Base-by-base conservation (phyloP, 2,329 filamentous ascomycete genomes). In the Fusarium stilboides region DNA sequence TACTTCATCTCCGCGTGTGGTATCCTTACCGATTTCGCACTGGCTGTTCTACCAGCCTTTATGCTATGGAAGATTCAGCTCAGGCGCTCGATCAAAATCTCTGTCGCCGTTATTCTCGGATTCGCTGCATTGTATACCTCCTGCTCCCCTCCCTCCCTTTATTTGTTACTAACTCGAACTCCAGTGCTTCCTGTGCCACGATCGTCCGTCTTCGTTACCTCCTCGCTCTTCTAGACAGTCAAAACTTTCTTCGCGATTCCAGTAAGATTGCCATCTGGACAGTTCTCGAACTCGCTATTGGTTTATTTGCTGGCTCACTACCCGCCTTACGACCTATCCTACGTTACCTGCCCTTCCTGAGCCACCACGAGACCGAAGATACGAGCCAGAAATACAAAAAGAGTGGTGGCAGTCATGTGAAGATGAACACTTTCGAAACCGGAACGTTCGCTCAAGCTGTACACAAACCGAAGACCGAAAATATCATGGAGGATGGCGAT, bases 251-350 rank as follows among this genome's bases (percentile, higher is more conserved):
- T n/a, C 19, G 13, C 6, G 26, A 46, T 8, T 60, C 49, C 5
- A 50, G 20, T 6, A 54, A 60, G n/a, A 60, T 60, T 17, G 57
- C 57, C 22, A 33, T 55, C 49, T 60, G 49, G 57, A 60, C 57
- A 5, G 57, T 60, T 6, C 37, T 60, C 34, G 57, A 60, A 24
- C 42, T 60, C 8, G 49, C 15, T 13, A 60, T 60, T n/a, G 57
- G 49, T 3, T 55, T 60, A 12, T 54, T 60, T 34, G 57, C 57
- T 7, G 49, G 57, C 19, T 60, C 57, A 14, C 50, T 42, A 8
- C 50, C 57, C 3, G 57, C 57, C 12, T 17, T 60, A 14, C 50
- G 57, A 20, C 57, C 49, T 17, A 42, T 60, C 13, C 31, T 60
- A 6, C 28, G 39, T n/a, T 40, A 47, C n/a, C 17, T 60, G 28